phyloP scores from a whole-genome alignment of 2,329 filamentous ascomycete species.

The Sclerotinia subarctica region DNA sequence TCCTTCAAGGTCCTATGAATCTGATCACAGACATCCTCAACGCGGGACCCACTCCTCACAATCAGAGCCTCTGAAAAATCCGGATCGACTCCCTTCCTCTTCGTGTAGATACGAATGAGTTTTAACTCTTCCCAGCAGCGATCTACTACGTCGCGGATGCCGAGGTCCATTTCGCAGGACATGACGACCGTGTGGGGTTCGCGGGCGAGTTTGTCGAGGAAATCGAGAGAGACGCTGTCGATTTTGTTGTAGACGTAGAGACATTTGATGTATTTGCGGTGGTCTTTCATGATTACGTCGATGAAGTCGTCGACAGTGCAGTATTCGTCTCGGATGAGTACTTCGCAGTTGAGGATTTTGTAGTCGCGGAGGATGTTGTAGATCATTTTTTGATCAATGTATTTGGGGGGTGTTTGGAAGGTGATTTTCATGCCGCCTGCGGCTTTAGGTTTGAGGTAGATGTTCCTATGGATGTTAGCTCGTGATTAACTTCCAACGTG shows the following conservation, averaged over 20 bases:
- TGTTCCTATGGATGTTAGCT: conserved; percentile 61
- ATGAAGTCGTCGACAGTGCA: conserved; percentile 98
- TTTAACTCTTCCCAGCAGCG: conserved; percentile 91
- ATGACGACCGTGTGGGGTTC: conserved; percentile 95
- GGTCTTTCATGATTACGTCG: conserved; percentile 98
- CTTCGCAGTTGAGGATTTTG: conserved; percentile 97
- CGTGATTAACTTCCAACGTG: not conserved
- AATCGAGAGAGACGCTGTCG: conserved; percentile 89
- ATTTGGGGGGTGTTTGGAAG: conserved; percentile 83
- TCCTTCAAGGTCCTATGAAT: conserved; percentile 95
- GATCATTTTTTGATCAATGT: conserved; percentile 95
- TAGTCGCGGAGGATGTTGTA: conserved; percentile 98
- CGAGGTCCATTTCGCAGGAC: conserved; percentile 93
- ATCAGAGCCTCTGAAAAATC: conserved; percentile 91
- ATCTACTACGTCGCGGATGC: conserved; percentile 89
- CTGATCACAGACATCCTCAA: conserved; percentile 96
- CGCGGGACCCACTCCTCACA: conserved; percentile 79
- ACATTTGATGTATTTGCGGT: conserved; percentile 91
- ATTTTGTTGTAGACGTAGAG: conserved; percentile 99
- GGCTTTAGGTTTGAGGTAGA: conserved; percentile 94
- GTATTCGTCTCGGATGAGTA: conserved; percentile 90
- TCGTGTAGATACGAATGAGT: conserved; percentile 92
- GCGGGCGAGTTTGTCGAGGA: conserved; percentile 84
- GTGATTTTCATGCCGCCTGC: conserved; percentile 99
- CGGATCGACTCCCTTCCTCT: conserved; percentile 88